Conservation (phyloP, 805 yeast genomes). For the Ogataea angusta region DNA sequence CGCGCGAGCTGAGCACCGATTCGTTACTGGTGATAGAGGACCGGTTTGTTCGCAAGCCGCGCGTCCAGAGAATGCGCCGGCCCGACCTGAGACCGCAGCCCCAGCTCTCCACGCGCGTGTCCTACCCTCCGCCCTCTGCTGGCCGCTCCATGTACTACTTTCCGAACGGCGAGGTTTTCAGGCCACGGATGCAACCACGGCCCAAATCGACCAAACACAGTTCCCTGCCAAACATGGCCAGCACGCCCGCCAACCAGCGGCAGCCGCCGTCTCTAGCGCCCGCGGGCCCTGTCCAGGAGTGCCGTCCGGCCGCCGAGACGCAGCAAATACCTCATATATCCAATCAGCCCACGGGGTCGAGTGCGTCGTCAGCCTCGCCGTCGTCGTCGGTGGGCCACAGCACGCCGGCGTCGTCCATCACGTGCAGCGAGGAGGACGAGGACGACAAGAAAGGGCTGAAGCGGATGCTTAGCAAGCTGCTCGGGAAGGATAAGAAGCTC, state of each 20-base stretch:
- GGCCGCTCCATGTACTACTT: constrained; percentile 31
- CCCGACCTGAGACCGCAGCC: constrained; percentile 5
- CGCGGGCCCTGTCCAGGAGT: constrained; percentile 9
- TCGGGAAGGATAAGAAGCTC: constrained; percentile 1
- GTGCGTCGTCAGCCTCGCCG: constrained; percentile 19
- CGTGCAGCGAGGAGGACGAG: constrained; percentile 11
- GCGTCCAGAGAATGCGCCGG: constrained; percentile 23
- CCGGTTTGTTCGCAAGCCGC: constrained; percentile 37
- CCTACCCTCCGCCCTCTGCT: neutral
- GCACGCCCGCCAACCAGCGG: constrained; percentile 1
- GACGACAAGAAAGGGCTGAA: constrained; percentile 3
- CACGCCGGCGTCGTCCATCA: constrained; percentile 24
- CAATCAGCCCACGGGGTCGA: constrained; percentile 13
- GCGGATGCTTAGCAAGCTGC: constrained; percentile 1
- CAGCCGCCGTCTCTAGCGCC: neutral
- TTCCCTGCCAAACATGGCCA: constrained; percentile 15
- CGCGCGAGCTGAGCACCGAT: constrained; percentile 39
- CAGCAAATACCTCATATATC: neutral
- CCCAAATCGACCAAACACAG: constrained; percentile 35
- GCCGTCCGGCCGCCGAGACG: constrained; percentile 3
- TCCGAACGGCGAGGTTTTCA: constrained; percentile 54
- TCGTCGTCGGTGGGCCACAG: constrained; percentile 22
- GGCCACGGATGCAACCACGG: constrained; percentile 42
- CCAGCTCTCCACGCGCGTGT: neutral
- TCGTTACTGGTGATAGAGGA: constrained; percentile 37